Base-by-base conservation (phyloP, 2,329 filamentous ascomycete genomes). In the Fusarium tanahbumbuense region DNA sequence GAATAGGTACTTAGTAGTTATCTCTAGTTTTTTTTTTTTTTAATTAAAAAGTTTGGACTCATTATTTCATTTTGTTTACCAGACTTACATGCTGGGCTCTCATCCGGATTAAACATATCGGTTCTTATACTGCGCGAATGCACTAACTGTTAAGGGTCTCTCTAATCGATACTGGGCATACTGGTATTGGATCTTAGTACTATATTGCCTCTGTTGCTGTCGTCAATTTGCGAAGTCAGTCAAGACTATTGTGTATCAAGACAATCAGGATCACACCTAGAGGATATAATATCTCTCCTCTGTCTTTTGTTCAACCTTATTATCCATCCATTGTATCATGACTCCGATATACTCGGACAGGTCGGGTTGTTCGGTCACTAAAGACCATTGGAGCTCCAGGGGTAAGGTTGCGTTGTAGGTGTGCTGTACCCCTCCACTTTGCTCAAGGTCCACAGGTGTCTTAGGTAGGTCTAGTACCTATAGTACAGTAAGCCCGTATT, bases 401-500 rank as follows among this genome's bases (percentile, higher is more conserved):
- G 62, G 64, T 28, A 55, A 53, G 40, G 47, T 42, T 27, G 32
- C 15, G 41, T 42, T 64, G 30, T 20, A 56, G 57, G 27, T 56
- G 41, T 37, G 27, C 16, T 53, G 46, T 60, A 40, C 56, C 30
- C 25, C 34, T 37, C 18, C 42, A 37, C 42, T 49, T 37, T 37
- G 34, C 18, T 37, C 18, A n/a, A 37, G 34, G 18, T 37, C 18
- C 18, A 37, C 3, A 18, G 34, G 34, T 37, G 34, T 37, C 16
- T 37, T 37, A 37, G 34, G 34, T n/a, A n/a, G 34, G 34, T 37
- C 34, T 37, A 37, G 34, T 37, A n/a, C 18, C 18, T n/a, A 37
- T 9, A 37, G 18, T 37, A 37, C 34, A 37, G 18, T 37, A 37
- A 18, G 10, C 34, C 34, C 34, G 34, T 37, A 10, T 37, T 37